These are phyloP conservation scores for Solanum appendiculatum DNA, from an alignment of 257 asterid species.

Conservation along the genomic window DNA sequence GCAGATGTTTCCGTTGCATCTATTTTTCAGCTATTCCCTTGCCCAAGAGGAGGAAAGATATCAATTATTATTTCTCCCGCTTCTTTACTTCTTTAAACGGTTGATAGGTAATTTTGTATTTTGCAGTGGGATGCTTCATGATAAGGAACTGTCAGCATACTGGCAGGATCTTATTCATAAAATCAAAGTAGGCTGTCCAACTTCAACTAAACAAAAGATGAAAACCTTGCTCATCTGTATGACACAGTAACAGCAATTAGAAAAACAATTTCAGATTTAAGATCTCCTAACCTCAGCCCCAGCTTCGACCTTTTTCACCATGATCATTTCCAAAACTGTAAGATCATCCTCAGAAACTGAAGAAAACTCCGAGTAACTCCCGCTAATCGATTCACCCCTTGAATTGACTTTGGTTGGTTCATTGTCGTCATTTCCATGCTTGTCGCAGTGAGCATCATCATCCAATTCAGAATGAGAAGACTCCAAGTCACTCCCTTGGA, in stretches of 20 bases:
- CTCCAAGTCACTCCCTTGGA: constrained; percentile 28
- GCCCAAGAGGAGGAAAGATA: not conserved
- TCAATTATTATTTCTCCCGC: not conserved
- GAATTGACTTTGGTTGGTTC: constrained; percentile 20
- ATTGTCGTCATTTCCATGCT: constrained; percentile 19
- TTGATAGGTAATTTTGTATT: not conserved
- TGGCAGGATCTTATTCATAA: not conserved
- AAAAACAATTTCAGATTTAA: not conserved
- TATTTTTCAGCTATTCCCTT: not conserved
- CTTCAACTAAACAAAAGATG: not conserved
- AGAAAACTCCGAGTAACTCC: constrained; percentile 40
- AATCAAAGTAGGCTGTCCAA: not conserved
- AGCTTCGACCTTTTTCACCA: constrained; percentile 66
- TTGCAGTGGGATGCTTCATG: not conserved
- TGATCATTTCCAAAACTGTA: constrained; percentile 64
- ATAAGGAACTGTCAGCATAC: not conserved
- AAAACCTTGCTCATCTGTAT: not conserved
- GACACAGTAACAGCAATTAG: not conserved
- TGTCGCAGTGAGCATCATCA: constrained; percentile 20
- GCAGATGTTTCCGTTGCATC: not conserved
- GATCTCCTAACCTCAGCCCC: constrained; percentile 51
- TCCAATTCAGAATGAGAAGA: constrained; percentile 49
- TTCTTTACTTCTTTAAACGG: not conserved
- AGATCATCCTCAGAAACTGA: constrained; percentile 33
- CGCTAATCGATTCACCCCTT: constrained; percentile 16